Evolutionary conservation across 768 basidiomycete species (phyloP), one percentile per base, ranked within the genome.

Genomic region (Collybia sp.): DNA sequence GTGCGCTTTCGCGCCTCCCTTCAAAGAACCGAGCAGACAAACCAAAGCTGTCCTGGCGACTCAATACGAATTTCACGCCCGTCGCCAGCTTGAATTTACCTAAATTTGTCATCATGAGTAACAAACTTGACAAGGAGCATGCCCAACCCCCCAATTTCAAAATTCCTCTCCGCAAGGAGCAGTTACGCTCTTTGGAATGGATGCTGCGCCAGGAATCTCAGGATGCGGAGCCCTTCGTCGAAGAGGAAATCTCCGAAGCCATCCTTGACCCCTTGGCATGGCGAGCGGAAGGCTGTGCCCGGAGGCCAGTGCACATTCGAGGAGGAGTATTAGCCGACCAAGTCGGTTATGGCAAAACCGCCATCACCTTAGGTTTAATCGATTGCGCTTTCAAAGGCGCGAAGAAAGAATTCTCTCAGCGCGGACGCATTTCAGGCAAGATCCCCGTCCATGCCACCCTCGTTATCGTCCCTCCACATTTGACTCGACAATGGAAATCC

Each of bases 291-390:
- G 93, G 88, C 34, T 84, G 89, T 35, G 93, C 88, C 3, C 82
- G 88, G 53, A 69, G 93, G 30, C 79, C 85, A 0, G 76, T 90
- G 43, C 75, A 66, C 48, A 68, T 96, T 35, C 77, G 88, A 45
- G 93, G 94, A 13, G 93, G 94, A 10, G 93, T 96, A 40, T 79
- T 96, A 38, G 93, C 93, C 11, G 94, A 97, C 57, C 87, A 94
- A 68, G 94, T 97, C 49, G 94, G 94, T 42, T 97, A 97, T 58
- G 94, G 94, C 13, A 97, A 97, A 69, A 97, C 94, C 0, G 93
- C 93, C 16, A 94, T 96, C 53, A 93, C 91, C 2, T 76, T 97
- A 20, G 93, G 86, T 15, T 75, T 97, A 48, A 85, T 96, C 51
- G 88, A 92, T 56, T 83, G 84, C 57, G 73, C 82, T 16, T 65